phyloP scores from a whole-genome alignment of 2,329 filamentous ascomycete genomes.

The Pyricularia grisea region DNA sequence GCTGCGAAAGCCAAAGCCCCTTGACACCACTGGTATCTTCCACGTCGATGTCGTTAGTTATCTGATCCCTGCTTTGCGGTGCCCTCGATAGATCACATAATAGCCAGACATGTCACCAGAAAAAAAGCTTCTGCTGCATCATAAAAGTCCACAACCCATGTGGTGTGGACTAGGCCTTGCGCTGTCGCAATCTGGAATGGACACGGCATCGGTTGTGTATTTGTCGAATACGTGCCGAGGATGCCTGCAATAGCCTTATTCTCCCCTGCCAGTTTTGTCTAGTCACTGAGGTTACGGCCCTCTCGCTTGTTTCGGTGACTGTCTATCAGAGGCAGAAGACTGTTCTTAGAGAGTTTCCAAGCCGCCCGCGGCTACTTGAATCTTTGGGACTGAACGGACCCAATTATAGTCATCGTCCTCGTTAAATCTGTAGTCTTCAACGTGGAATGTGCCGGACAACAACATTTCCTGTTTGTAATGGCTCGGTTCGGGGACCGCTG shows the following conservation, averaged over 20 bases:
- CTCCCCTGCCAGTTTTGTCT: neutral
- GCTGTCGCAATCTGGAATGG: neutral
- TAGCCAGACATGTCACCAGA: neutral
- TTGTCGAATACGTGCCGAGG: neutral
- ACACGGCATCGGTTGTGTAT: neutral
- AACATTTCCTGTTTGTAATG: neutral
- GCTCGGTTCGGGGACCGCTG: neutral
- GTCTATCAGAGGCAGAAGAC: neutral
- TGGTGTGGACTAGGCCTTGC: neutral
- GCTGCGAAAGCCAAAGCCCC: neutral
- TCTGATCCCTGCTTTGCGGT: neutral
- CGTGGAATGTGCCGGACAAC: neutral
- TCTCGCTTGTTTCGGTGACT: neutral
- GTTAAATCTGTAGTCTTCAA: neutral
- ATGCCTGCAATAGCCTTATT: neutral
- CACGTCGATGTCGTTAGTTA: neutral
- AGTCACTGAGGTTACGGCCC: neutral
- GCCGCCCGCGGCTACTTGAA: neutral
- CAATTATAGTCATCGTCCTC: neutral
- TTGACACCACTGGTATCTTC: neutral
- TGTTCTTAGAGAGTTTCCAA: neutral
- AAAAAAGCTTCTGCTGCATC: neutral
- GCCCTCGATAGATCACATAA: neutral
- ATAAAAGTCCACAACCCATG: neutral
- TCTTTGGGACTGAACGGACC: neutral